These are phyloP conservation scores for Candida germanica DNA, from an alignment of 805 yeast species.

Conservation along the genomic window DNA sequence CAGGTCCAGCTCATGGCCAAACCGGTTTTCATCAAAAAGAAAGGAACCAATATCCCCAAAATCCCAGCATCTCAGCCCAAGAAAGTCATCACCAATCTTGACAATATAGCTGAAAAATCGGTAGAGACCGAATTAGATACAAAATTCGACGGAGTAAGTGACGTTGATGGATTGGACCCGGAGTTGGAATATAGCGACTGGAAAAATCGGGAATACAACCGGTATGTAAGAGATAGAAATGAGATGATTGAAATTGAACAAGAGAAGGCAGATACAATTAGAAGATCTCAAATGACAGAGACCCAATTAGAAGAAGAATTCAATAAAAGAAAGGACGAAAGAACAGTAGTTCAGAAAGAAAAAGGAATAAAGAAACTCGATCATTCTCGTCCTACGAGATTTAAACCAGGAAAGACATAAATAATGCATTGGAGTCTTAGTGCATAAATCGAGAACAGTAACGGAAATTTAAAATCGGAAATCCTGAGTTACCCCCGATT, in stretches of 20 bases:
- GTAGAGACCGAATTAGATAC: constrained; percentile 4
- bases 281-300: constrained; percentile 11
- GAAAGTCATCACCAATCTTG: constrained; percentile 3
- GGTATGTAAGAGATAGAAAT: constrained; percentile 24
- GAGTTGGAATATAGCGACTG: constrained; percentile 30
- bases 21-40: constrained; percentile 11
- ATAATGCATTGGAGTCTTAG: too few species aligned
- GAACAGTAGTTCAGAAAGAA: constrained; percentile 11
- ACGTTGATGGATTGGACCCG: constrained; percentile 33
- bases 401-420: constrained; percentile 8
- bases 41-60: neutral
- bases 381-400: constrained; percentile 27
- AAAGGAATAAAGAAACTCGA: constrained; percentile 17
- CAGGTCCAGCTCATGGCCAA: constrained; percentile 1
- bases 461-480: too few species aligned
- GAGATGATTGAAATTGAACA: constrained; percentile 19
- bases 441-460: too few species aligned
- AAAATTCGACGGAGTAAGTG: constrained; percentile 31
- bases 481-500: too few species aligned
- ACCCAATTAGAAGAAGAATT: constrained; percentile 9
- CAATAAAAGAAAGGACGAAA: neutral
- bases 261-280: constrained; percentile 22
- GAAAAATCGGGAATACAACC: constrained; percentile 24
- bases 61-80: neutral
- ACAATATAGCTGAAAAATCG: constrained; percentile 4